Conservation (phyloP, 2,329 filamentous ascomycete species). For the Fusarium guadeloupense region DNA sequence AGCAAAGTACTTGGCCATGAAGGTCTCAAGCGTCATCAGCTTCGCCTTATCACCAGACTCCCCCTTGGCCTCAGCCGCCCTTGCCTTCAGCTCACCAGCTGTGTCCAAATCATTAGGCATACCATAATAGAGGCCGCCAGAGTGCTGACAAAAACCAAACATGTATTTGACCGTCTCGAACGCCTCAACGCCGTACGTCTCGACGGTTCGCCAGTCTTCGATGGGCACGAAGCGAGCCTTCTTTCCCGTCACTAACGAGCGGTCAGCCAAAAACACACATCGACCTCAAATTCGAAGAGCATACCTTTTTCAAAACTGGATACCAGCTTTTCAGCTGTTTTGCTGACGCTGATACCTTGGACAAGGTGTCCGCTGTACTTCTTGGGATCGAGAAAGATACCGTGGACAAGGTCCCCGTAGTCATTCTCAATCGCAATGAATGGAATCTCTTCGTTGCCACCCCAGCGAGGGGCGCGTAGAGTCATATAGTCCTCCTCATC, state of each 20-base stretch:
- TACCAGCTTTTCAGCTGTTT: constrained; percentile 44
- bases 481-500: constrained; percentile 51
- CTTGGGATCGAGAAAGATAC: constrained; percentile 52
- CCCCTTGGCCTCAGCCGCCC: constrained; percentile 41
- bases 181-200: constrained; percentile 45
- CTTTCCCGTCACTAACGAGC: constrained; percentile 43
- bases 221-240: constrained; percentile 46
- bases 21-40: constrained; percentile 40
- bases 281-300: background rate
- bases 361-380: constrained; percentile 49
- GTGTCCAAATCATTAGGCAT: constrained; percentile 40
- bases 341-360: constrained; percentile 51
- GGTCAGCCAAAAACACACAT: constrained; percentile 1
- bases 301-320: constrained; percentile 47
- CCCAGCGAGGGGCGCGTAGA: constrained; percentile 50
- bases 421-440: constrained; percentile 53
- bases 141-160: constrained; percentile 49
- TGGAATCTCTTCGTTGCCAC: constrained; percentile 49
- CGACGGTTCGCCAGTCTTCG: constrained; percentile 46
- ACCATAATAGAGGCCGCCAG: constrained; percentile 47
- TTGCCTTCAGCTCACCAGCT: constrained; percentile 44
- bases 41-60: constrained; percentile 28
- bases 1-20: constrained; percentile 39
- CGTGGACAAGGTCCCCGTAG: constrained; percentile 58
- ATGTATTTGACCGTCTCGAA: constrained; percentile 51